A percentile compares a stretch with the other conserved stretches of the same genome.
Evolutionary conservation across 2,329 filamentous ascomycete species (phyloP).

Genomic region (Cyphellophora europaea): DNA sequence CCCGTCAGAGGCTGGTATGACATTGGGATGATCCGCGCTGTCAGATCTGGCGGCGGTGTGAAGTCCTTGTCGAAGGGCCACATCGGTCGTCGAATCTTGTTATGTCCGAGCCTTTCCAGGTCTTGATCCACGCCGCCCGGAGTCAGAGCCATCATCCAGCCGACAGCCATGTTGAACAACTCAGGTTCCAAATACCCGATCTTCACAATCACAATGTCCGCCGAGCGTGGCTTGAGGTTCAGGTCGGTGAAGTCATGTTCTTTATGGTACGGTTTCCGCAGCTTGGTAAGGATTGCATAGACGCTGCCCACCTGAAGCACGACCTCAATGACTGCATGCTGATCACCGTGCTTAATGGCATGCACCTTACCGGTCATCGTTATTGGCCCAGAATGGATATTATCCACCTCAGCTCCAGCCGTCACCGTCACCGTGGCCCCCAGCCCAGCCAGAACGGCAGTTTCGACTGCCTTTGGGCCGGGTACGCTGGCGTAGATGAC

Average conservation of each 20-base stretch:
- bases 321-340: constrained; percentile 37
- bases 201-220: constrained; percentile 46
- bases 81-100: constrained; percentile 41
- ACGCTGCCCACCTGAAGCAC: constrained; percentile 43
- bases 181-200: constrained; percentile 49
- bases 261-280: constrained; percentile 46
- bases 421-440: constrained; percentile 41
- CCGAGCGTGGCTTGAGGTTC: constrained; percentile 33
- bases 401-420: constrained; percentile 41
- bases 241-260: constrained; percentile 44
- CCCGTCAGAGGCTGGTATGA: constrained; percentile 20
- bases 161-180: constrained; percentile 43
- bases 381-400: constrained; percentile 38
- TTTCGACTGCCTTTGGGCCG: constrained; percentile 33
- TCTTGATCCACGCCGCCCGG: constrained; percentile 48
- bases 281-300: constrained; percentile 42
- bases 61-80: constrained; percentile 35
- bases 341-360: constrained; percentile 42
- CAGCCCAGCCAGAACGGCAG: constrained; percentile 36
- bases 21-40: constrained; percentile 25
- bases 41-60: constrained; percentile 25
- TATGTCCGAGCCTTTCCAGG: constrained; percentile 38
- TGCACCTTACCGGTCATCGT: constrained; percentile 43
- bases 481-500: constrained; percentile 48
- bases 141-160: constrained; percentile 47